Conservation (phyloP, 306 rosid species). For the Hippophae tibetana region DNA sequence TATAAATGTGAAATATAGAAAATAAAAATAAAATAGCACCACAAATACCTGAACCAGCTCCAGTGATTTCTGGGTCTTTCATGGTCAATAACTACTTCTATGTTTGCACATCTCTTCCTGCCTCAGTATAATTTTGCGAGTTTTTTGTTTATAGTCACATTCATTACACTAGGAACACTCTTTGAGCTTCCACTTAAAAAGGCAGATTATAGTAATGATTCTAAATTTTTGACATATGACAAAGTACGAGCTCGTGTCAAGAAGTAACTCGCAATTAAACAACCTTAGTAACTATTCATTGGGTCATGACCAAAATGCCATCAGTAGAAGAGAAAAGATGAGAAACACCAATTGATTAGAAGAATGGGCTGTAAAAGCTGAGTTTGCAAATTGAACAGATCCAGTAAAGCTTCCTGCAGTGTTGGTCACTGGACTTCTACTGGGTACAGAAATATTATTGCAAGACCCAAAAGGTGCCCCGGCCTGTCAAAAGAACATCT, state of each 20-base stretch:
- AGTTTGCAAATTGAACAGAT: constrained; percentile 67
- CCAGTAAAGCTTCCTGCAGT: constrained; percentile 73
- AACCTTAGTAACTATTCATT: constrained; percentile 19
- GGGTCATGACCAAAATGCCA: constrained; percentile 29
- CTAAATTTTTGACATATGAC: constrained; percentile 22
- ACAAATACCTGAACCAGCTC: constrained; percentile 41
- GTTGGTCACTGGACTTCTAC: constrained; percentile 42
- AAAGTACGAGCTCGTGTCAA: constrained; percentile 28
- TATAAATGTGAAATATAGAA: constrained; percentile 11
- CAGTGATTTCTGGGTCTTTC: constrained; percentile 24
- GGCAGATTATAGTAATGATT: constrained; percentile 22
- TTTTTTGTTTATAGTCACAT: constrained; percentile 14
- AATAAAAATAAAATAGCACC: constrained; percentile 10
- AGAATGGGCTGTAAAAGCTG: constrained; percentile 42
- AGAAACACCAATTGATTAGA: constrained; percentile 25
- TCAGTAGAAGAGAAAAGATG: constrained; percentile 33
- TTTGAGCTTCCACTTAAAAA: constrained; percentile 21
- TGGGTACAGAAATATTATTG: constrained; percentile 60
- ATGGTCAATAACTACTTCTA: constrained; percentile 26
- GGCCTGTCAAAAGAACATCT: constrained; percentile 41
- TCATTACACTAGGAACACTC: constrained; percentile 32
- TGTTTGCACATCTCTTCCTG: constrained; percentile 29
- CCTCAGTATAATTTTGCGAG: constrained; percentile 22
- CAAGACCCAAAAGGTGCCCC: constrained; percentile 84
- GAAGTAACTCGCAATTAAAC: constrained; percentile 28